phyloP scores from a whole-genome alignment of 495 filamentous ascomycete species.

The Aspergillus diversus region DNA sequence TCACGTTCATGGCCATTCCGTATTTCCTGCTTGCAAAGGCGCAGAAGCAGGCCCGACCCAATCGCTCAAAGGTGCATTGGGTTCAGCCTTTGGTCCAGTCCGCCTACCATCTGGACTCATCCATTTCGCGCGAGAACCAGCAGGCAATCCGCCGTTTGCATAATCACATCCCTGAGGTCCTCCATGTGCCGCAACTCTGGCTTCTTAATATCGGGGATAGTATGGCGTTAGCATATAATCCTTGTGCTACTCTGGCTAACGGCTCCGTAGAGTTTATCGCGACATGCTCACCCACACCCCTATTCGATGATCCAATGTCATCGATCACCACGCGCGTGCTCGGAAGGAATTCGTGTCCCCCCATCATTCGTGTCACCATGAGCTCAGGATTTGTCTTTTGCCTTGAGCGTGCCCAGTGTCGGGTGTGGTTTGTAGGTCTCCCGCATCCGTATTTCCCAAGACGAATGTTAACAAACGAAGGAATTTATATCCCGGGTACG shows the following conservation, averaged over 20 bases:
- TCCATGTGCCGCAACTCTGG: constrained; percentile 22
- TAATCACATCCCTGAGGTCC: constrained; percentile 4
- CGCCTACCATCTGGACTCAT: constrained; percentile 21
- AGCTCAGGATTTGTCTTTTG: constrained; percentile 17
- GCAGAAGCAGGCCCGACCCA: not conserved
- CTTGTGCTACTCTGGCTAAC: not conserved
- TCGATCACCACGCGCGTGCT: constrained; percentile 9
- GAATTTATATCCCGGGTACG: constrained; percentile 6
- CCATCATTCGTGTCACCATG: constrained; percentile 15
- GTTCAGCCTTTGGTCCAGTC: constrained; percentile 20
- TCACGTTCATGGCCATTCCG: constrained; percentile 16
- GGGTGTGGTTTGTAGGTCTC: constrained; percentile 18
- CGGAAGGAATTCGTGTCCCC: constrained; percentile 12
- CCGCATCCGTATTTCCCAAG: not conserved
- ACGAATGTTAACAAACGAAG: not conserved
- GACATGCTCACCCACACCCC: constrained; percentile 16
- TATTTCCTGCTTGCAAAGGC: constrained; percentile 13
- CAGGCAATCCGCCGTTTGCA: constrained; percentile 19
- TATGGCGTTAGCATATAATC: not conserved
- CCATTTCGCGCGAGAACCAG: constrained; percentile 16
- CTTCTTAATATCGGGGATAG: constrained; percentile 19
- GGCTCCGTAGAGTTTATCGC: constrained; percentile 13
- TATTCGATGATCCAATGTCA: constrained; percentile 9
- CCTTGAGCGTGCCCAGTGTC: constrained; percentile 10
- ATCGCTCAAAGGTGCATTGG: constrained; percentile 16